These are phyloP conservation scores for Ilyonectria mors-panacis DNA, from an alignment of 2,329 filamentous ascomycete species.

Conservation along the genomic window DNA sequence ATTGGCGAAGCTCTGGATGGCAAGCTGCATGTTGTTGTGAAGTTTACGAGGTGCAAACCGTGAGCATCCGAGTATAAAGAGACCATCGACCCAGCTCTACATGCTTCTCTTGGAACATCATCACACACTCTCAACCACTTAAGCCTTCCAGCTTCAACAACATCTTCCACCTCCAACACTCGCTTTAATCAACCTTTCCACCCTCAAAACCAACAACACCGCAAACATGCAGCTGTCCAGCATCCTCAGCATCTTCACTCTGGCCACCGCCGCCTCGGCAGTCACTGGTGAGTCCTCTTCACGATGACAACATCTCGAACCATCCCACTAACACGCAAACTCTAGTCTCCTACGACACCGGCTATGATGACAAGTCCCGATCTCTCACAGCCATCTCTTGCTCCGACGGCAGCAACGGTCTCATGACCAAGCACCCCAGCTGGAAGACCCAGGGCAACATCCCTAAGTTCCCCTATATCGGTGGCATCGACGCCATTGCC, in stretches of 20 bases:
- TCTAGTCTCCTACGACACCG: slow-evolving; percentile 78
- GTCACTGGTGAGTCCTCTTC: slow-evolving; percentile 48
- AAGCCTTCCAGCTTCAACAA: slow-evolving; percentile 10
- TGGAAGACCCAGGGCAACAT: slow-evolving; percentile 70
- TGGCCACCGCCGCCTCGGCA: slow-evolving; percentile 56
- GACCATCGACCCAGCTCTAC: slow-evolving; percentile 29
- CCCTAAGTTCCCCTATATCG: slow-evolving; percentile 68
- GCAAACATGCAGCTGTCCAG: slow-evolving; percentile 62
- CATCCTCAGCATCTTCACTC: slow-evolving; percentile 57
- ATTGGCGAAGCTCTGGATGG: slow-evolving; percentile 40
- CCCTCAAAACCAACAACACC: slow-evolving; percentile 31
- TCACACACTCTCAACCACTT: slow-evolving; percentile 17
- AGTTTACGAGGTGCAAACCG: slow-evolving; percentile 28
- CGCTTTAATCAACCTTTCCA: slow-evolving; percentile 28
- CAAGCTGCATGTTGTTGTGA: slow-evolving; percentile 34
- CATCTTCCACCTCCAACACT: slow-evolving; percentile 12
- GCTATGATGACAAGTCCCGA: slow-evolving; percentile 75
- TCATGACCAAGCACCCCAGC: slow-evolving; percentile 71
- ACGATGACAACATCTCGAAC: background rate
- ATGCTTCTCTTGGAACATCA: slow-evolving; percentile 13
- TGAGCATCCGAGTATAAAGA: slow-evolving; percentile 41
- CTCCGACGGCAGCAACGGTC: slow-evolving; percentile 77
- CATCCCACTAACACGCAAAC: slow-evolving; percentile 29
- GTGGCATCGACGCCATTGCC: slow-evolving; percentile 64
- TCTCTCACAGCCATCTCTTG: slow-evolving; percentile 73